phyloP scores from a whole-genome alignment of 2,329 filamentous ascomycete species.

The Microdochium trichocladiopsis region DNA sequence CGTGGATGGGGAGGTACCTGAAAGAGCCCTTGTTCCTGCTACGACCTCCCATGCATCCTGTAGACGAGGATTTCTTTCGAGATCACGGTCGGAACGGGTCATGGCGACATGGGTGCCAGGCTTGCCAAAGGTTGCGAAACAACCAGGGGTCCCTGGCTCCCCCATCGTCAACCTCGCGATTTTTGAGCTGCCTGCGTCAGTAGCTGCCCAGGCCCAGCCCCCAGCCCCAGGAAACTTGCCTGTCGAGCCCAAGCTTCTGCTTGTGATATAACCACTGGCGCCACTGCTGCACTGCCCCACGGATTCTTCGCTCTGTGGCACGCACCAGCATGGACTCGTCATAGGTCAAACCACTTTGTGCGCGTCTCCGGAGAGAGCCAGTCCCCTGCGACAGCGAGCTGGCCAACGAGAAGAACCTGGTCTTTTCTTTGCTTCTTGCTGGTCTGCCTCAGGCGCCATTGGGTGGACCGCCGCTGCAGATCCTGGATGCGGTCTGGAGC shows the following conservation, averaged over 20 bases:
- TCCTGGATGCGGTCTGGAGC: neutral
- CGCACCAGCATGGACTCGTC: neutral
- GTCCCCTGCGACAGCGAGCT: neutral
- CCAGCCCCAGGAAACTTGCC: neutral
- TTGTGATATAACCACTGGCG: neutral
- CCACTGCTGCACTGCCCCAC: neutral
- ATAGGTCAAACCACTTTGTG: neutral
- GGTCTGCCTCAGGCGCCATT: neutral
- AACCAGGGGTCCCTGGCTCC: too few relatives aligned
- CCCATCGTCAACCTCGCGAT: neutral
- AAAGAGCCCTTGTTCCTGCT: too few relatives aligned
- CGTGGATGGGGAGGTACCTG: too few relatives aligned
- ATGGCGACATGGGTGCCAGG: too few relatives aligned
- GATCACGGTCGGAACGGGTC: too few relatives aligned
- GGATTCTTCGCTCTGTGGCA: neutral
- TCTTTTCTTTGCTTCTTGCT: neutral
- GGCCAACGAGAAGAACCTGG: neutral
- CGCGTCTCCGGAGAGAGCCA: neutral
- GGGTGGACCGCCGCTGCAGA: neutral
- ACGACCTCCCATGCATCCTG: too few relatives aligned
- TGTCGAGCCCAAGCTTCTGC: too few relatives aligned
- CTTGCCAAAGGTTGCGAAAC: too few relatives aligned
- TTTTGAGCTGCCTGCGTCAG: neutral
- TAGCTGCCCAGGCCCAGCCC: neutral
- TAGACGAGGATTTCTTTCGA: too few relatives aligned